phyloP scores from a whole-genome alignment of 2,329 filamentous ascomycete genomes.

The Septoria linicola region DNA sequence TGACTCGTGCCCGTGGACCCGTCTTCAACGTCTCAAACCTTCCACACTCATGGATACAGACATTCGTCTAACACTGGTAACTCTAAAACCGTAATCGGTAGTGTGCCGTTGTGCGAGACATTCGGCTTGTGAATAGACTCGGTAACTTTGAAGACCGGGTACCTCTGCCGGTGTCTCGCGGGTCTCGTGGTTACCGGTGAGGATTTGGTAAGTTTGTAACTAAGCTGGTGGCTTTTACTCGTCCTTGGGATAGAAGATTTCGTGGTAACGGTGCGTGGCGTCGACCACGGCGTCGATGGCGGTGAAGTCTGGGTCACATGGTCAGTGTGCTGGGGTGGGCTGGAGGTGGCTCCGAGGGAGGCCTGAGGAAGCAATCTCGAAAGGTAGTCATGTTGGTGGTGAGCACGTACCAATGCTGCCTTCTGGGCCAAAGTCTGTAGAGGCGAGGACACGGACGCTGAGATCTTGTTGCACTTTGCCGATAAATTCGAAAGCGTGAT shows the following conservation, averaged over 20 bases:
- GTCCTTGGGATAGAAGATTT: conserved; percentile 69
- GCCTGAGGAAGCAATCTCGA: too few species aligned
- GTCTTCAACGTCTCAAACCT: not conserved
- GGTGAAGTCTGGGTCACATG: conserved; percentile 69
- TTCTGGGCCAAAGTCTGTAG: conserved; percentile 64
- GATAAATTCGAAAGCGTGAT: conserved; percentile 72
- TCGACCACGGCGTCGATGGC: conserved; percentile 79
- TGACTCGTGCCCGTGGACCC: not conserved
- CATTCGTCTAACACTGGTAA: too few species aligned
- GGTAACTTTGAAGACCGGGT: not conserved
- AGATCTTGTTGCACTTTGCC: conserved; percentile 76
- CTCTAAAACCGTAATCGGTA: not conserved
- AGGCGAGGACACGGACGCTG: conserved; percentile 67
- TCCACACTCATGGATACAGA: not conserved
- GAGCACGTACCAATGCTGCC: conserved; percentile 58
- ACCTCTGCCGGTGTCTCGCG: not conserved
- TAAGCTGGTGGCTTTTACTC: too few species aligned
- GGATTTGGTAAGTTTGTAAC: not conserved
- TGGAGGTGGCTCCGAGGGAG: not conserved
- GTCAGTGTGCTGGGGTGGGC: not conserved
- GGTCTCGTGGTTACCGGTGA: not conserved
- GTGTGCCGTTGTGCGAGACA: not conserved
- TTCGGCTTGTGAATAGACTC: not conserved
- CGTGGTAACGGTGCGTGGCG: conserved; percentile 74
- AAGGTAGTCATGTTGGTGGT: too few species aligned